Percentiles rank a stretch among this genome's conserved stretches.
Evolutionary conservation across 148 eudicot species (phyloP).

Genomic region (Nyssa sinensis): DNA sequence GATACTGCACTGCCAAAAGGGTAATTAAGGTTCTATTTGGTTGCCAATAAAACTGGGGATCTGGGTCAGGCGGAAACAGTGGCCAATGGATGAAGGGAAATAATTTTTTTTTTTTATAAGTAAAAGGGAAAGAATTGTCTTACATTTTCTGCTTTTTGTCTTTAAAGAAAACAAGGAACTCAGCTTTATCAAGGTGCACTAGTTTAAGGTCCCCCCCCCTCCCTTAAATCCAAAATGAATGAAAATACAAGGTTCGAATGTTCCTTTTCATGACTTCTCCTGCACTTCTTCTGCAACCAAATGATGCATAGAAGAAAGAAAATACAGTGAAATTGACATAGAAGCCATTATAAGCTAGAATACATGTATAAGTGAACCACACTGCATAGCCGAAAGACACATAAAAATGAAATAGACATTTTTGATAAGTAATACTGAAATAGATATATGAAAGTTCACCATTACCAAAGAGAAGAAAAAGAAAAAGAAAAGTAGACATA

Average conservation of each 20-base stretch:
- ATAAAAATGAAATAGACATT: no score
- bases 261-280: background rate
- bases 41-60: background rate
- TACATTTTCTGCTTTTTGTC: background rate
- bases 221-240: background rate
- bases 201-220: no score
- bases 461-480: conserved; percentile 6
- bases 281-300: background rate
- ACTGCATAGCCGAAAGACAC: background rate
- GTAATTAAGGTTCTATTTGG: background rate
- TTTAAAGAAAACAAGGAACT: background rate
- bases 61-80: no score
- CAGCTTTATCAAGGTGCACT: background rate
- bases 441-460: background rate
- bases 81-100: no score
- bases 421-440: background rate
- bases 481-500: conserved; percentile 25
- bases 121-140: no score
- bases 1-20: background rate
- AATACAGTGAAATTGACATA: background rate
- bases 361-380: background rate
- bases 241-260: background rate
- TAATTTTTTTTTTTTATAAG: no score
- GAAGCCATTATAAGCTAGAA: background rate
- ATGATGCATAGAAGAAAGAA: background rate